Evolutionary conservation across 106 monocot species (phyloP).

Genomic region (Ottelia alismoides): DNA sequence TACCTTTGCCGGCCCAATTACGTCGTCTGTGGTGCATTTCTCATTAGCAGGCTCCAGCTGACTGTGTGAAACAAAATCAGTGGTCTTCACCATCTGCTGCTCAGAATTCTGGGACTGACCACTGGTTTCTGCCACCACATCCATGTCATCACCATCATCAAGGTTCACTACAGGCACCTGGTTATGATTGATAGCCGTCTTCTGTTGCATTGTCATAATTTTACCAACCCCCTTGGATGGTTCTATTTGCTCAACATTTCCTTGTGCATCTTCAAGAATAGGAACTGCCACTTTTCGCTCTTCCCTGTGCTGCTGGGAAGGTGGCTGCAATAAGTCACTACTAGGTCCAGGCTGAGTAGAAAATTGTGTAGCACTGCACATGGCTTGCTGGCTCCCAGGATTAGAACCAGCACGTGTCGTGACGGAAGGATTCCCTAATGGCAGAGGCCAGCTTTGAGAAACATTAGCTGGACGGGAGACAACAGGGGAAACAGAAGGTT

Average conservation of each 20-base stretch:
- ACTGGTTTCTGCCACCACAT: no score
- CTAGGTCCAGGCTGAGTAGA: not conserved
- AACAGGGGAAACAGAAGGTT: not conserved
- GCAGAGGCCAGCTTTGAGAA: not conserved
- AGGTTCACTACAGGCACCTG: no score
- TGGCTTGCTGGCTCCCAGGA: not conserved
- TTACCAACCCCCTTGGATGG: no score
- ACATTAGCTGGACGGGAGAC: conserved; percentile 1
- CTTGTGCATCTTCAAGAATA: not conserved
- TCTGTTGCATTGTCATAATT: no score
- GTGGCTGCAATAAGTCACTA: not conserved
- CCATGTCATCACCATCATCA: no score
- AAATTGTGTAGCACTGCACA: not conserved
- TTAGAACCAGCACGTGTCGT: not conserved
- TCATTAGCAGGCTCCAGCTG: no score
- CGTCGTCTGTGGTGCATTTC: no score
- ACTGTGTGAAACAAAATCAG: no score
- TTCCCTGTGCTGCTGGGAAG: not conserved
- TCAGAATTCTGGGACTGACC: no score
- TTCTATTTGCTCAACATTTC: conserved; percentile 2
- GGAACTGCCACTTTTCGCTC: not conserved
- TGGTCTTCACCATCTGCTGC: no score
- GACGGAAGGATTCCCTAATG: not conserved
- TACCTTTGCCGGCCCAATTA: no score
- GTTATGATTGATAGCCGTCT: no score